A percentile compares a stretch with the other conserved stretches of the same genome.
Conservation (phyloP, 1,284 basidiomycete species). For the Microbotryum saponariae region DNA sequence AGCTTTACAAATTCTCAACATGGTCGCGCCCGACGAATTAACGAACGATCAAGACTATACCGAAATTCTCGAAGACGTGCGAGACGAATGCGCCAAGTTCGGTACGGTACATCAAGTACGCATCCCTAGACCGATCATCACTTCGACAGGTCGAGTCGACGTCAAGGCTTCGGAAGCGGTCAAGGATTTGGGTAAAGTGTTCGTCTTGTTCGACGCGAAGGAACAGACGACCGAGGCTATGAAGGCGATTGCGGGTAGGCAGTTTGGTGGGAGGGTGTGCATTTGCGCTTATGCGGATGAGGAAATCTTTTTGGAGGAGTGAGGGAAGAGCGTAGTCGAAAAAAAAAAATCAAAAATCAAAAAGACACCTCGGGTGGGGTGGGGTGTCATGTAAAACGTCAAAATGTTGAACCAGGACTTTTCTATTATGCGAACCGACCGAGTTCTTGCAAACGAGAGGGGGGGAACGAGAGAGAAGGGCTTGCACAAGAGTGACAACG, state of each 20-base stretch:
- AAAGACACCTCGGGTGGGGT: too few relatives aligned
- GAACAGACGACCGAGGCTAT: constrained; percentile 37
- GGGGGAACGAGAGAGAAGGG: too few relatives aligned
- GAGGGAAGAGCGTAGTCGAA: background rate
- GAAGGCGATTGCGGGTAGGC: constrained; percentile 36
- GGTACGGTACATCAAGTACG: constrained; percentile 76
- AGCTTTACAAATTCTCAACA: constrained; percentile 95
- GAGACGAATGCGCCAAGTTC: constrained; percentile 79
- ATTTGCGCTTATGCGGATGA: constrained; percentile 38
- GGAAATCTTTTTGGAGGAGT: constrained; percentile 32
- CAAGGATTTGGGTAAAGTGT: constrained; percentile 38
- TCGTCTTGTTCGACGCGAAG: constrained; percentile 37
- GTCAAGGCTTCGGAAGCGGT: constrained; percentile 35
- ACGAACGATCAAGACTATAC: constrained; percentile 83
- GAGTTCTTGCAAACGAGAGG: too few relatives aligned
- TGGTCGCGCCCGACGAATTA: constrained; percentile 93
- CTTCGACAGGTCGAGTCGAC: constrained; percentile 35
- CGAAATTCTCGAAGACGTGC: constrained; percentile 90
- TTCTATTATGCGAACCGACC: too few relatives aligned
- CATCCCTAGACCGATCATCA: constrained; percentile 74
- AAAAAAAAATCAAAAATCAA: too few relatives aligned
- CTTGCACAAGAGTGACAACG: too few relatives aligned
- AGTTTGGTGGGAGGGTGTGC: constrained; percentile 35
- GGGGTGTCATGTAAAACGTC: too few relatives aligned
- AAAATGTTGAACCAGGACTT: too few relatives aligned